These are phyloP conservation scores for Paraglomus brasilianum DNA, from an alignment of 192 early-diverging fungal genomes.

Conservation along the genomic window DNA sequence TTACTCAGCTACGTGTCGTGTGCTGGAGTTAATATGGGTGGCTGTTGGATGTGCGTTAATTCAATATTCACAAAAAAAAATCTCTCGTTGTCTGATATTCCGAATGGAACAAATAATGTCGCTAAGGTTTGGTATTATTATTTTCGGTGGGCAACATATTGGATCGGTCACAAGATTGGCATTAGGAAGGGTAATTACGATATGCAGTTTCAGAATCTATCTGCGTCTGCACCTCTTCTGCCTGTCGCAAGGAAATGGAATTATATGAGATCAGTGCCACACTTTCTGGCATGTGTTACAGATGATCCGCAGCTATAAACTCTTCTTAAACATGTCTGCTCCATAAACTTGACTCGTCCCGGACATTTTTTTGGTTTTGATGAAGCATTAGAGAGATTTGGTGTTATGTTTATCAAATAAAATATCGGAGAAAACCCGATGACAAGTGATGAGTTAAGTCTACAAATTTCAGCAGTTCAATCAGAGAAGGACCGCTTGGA, in stretches of 20 bases:
- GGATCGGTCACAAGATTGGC: neutral
- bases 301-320: neutral
- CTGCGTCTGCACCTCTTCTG: neutral
- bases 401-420: conserved; percentile 3
- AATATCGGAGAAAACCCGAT: neutral
- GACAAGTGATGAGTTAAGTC: neutral
- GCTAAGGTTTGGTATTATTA: neutral
- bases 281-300: neutral
- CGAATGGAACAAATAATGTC: neutral
- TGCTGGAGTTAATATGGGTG: conserved; percentile 13
- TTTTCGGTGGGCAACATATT: neutral
- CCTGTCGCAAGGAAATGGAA: neutral
- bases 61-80: neutral
- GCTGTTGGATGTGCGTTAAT: neutral
- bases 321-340: neutral
- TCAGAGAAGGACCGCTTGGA: neutral
- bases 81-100: neutral
- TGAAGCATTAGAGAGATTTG: neutral
- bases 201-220: conserved; percentile 1
- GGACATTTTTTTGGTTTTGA: conserved; percentile 2
- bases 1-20: conserved; percentile 1
- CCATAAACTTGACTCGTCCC: neutral
- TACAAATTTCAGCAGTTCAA: conserved; percentile 2
- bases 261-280: neutral
- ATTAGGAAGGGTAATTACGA: neutral